A percentile compares a stretch with the other conserved stretches of the same genome.
phyloP scores from a whole-genome alignment of 179 eudicot species.

The Silene vulgaris region DNA sequence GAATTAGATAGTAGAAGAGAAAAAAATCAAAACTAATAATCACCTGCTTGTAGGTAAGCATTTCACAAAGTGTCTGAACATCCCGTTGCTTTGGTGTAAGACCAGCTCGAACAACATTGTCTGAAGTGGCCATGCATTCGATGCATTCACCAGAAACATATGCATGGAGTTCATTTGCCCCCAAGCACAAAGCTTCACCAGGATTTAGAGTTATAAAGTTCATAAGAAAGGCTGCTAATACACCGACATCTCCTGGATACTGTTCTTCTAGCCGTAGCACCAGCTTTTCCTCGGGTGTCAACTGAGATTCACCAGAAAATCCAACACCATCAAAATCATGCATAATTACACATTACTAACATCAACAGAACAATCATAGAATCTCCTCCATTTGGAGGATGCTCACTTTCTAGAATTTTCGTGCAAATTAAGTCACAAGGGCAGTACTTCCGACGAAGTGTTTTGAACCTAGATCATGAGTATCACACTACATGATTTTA shows the following conservation, averaged over 20 bases:
- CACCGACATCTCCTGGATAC: slow-evolving; percentile 81
- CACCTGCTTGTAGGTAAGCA: slow-evolving; percentile 96
- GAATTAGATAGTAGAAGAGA: neutral
- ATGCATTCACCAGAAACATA: slow-evolving; percentile 77
- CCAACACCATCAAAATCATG: neutral
- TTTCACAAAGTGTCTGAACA: slow-evolving; percentile 63
- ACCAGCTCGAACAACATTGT: slow-evolving; percentile 95
- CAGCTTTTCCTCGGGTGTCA: slow-evolving; percentile 70
- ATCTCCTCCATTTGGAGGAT: too few species aligned
- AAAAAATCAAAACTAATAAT: neutral
- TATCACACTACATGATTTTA: too few species aligned
- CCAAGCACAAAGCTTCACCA: slow-evolving; percentile 84
- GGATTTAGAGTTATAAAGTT: slow-evolving; percentile 76
- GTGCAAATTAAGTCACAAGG: too few species aligned
- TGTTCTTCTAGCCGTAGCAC: slow-evolving; percentile 66
- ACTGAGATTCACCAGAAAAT: slow-evolving; percentile 22
- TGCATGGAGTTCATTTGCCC: slow-evolving; percentile 92
- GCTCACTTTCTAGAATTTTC: too few species aligned
- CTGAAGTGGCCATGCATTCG: slow-evolving; percentile 97
- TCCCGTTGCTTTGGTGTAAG: slow-evolving; percentile 78
- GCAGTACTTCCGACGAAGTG: too few species aligned
- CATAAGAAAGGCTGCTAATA: slow-evolving; percentile 70
- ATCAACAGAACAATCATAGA: too few species aligned
- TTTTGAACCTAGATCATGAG: too few species aligned
- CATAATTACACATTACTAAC: neutral